A percentile compares a stretch with the other conserved stretches of the same genome.
Conservation (phyloP, 768 basidiomycete species). For the Lactarius hengduanensis region DNA sequence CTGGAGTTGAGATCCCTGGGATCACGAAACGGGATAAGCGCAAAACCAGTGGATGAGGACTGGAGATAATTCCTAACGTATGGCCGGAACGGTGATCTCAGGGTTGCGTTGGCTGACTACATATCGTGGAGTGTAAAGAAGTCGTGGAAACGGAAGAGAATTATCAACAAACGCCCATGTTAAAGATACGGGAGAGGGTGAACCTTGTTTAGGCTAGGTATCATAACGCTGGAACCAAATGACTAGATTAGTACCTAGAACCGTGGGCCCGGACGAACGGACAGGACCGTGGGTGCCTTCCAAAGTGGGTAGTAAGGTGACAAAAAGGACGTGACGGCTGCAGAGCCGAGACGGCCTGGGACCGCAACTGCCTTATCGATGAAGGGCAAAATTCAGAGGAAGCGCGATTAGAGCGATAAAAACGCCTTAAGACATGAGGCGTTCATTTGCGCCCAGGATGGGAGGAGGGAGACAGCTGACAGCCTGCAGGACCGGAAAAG, state of each 20-base stretch:
- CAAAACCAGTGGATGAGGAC: conserved; percentile 10
- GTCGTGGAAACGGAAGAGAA: conserved; percentile 24
- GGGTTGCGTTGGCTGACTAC: conserved; percentile 27
- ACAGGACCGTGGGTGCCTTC: conserved; percentile 25
- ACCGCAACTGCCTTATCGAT: conserved; percentile 30
- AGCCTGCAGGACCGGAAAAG: conserved; percentile 26
- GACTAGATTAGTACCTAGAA: conserved; percentile 22
- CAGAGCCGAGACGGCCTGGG: conserved; percentile 26
- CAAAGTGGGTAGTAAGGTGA: conserved; percentile 23
- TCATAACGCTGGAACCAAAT: conserved; percentile 22
- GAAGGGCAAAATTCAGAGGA: conserved; percentile 26
- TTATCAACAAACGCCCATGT: conserved; percentile 20
- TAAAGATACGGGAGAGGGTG: conserved; percentile 26
- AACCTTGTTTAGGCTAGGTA: conserved; percentile 26
- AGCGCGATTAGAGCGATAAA: conserved; percentile 31
- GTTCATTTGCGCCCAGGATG: conserved; percentile 31
- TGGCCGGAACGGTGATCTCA: conserved; percentile 25
- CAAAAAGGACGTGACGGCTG: conserved; percentile 19
- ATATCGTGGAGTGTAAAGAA: conserved; percentile 25
- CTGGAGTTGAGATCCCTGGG: conserved; percentile 22
- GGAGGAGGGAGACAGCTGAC: conserved; percentile 28
- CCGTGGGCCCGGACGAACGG: conserved; percentile 29
- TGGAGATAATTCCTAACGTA: conserved; percentile 16
- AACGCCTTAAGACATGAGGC: conserved; percentile 28
- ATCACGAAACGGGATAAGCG: conserved; percentile 24